phyloP scores from a whole-genome alignment of 257 asterid species.

The Petrea volubilis region DNA sequence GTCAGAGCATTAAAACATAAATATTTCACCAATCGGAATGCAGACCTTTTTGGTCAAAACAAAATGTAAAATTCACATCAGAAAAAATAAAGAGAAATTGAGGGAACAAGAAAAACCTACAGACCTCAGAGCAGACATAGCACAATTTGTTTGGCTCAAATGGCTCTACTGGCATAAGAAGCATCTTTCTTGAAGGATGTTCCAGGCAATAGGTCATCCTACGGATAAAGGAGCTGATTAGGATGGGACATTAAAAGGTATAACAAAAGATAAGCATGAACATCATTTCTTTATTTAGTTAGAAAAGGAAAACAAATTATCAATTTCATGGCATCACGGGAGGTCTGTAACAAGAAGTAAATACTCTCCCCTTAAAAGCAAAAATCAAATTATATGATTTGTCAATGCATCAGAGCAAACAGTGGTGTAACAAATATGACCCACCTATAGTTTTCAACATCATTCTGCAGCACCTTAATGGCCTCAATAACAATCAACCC shows the following conservation, averaged over 20 bases:
- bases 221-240: conserved; percentile 25
- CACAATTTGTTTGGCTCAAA: conserved; percentile 89
- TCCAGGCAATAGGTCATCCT: conserved; percentile 99
- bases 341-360: not conserved
- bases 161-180: conserved; percentile 95
- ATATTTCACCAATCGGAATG: not conserved
- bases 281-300: not conserved
- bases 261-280: not conserved
- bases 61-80: not conserved
- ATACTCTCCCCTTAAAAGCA: not conserved
- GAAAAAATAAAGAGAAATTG: not conserved
- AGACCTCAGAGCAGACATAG: conserved; percentile 96
- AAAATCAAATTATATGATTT: not conserved
- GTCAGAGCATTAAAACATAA: conserved; percentile 17
- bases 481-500: conserved; percentile 98
- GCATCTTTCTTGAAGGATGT: conserved; percentile 89
- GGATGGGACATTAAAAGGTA: not conserved
- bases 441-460: conserved; percentile 69
- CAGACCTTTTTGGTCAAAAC: not conserved
- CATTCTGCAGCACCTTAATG: conserved; percentile 84
- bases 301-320: not conserved
- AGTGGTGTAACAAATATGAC: conserved; percentile 23
- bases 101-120: conserved; percentile 19
- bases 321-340: not conserved
- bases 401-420: conserved; percentile 7